Percentiles rank a stretch among this genome's conserved stretches.
phyloP scores from a whole-genome alignment of 257 asterid species.

The Knoxia roxburghii region DNA sequence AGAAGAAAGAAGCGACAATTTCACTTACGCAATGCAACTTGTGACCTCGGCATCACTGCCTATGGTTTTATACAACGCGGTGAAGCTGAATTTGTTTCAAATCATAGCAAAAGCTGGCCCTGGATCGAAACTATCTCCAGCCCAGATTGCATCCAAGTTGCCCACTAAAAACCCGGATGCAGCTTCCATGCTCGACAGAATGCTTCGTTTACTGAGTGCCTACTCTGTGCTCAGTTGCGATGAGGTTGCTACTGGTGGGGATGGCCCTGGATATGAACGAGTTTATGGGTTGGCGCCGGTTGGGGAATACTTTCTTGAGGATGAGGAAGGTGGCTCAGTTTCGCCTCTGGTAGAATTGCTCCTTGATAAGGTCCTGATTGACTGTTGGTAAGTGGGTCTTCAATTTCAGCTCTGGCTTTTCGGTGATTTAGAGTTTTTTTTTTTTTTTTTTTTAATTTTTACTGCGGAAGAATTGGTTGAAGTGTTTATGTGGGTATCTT shows the following conservation, averaged over 20 bases:
- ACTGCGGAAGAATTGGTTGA: no score
- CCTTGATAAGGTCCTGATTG: conserved; percentile 7
- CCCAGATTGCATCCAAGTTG: conserved; percentile 4
- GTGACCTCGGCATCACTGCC: conserved; percentile 9
- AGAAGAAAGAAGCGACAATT: background rate
- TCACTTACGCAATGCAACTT: conserved; percentile 7
- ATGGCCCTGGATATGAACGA: conserved; percentile 1
- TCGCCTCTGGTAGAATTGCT: conserved; percentile 9
- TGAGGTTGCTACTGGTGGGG: conserved; percentile 4
- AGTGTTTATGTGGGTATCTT: background rate
- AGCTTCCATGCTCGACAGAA: conserved; percentile 15
- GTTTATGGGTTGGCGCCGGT: conserved; percentile 12
- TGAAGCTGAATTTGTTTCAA: conserved; percentile 9
- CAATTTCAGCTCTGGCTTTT: background rate
- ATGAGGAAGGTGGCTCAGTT: conserved; percentile 11
- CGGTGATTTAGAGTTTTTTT: background rate
- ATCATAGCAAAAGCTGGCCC: conserved; percentile 10
- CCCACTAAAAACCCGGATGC: conserved; percentile 5
- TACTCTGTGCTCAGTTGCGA: conserved; percentile 11
- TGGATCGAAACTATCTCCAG: conserved; percentile 4
- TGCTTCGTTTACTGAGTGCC: conserved; percentile 8
- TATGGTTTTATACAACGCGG: conserved; percentile 13
- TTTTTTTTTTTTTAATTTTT: no score
- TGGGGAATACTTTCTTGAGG: background rate
- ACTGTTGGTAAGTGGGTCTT: conserved; percentile 6